Evolutionary conservation across 192 early-diverging fungal genomes (phyloP), one percentile per base, ranked within the genome.

Genomic region (Coemansia sp.): DNA sequence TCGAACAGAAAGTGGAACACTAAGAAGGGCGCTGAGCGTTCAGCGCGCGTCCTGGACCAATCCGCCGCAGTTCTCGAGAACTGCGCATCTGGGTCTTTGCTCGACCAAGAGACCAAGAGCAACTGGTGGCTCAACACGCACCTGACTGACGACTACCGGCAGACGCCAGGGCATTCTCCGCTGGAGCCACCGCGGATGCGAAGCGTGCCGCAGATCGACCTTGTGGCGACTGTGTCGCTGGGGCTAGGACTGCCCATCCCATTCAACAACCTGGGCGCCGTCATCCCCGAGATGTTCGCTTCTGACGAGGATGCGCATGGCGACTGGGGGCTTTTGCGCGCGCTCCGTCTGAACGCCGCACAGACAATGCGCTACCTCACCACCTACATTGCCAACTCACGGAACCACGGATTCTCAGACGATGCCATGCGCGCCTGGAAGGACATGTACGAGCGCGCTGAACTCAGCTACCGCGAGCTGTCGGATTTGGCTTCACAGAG

Each of bases 181-280:
- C 11, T 73, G 8, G 66, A 70, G n/a, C 69, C 65, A 33, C 17
- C 71, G 14, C 43, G 73, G 57, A 19, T 85, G 70, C 81, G 89
- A 6, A 93, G 89, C 10, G 82, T 95, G 1, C 81, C 90, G 15
- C 97, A 99, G 74, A 95, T 98, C 49, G 93, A 99, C 69, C 69
- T 98, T 19, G 93, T 96, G 0, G 88, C 95, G 15, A 97, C 93
- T 0, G 68, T 99, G 17, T 69, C 92, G 3, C 72, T 92, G 29
- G 63, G 92, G 32, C 71, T 99, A 50, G 91, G 91, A 14, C 67
- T 95, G 0, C 94, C 94, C 0, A 92, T 97, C 62, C 95, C 97
- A 2, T 96, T 91, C 83, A 93, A 93, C 62, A 99, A 92, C 68
- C 75, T 99, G 32, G 97, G 97, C 3, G 81, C 87, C 0, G 68